Evolutionary conservation across 2,329 filamentous ascomycete genomes (phyloP), one percentile per base, ranked within the genome.

Genomic region (Trichoderma semiorbis): DNA sequence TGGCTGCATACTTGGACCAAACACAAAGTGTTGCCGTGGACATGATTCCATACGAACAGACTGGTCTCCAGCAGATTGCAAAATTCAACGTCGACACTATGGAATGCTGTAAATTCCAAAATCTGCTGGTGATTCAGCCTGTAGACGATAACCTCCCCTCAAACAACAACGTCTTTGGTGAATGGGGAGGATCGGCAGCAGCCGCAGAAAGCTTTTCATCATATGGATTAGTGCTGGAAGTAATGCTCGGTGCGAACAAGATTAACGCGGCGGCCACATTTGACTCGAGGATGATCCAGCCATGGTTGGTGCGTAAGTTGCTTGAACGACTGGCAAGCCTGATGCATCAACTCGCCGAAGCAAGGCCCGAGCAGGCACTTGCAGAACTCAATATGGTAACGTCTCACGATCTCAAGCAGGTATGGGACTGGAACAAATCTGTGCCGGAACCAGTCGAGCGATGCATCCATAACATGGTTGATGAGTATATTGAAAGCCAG

Each of bases 381-480:
- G 34, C 24, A 2, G 30, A 24, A 21, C 32, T 69, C 30, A 36
- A 36, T 16, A 36, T 36, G 34, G 34, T 36, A 36, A 36, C 34
- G 34, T 16, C 34, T 16, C 34, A 28, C 18, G 24, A 24, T n/a
- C 57, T 26, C 21, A 65, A 26, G 24, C 21, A 21, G 34, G 34
- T 62, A 12, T 62, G 58, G 58, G 7, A 43, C 24, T 26, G 39
- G 18, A 57, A 57, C 16, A 34, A 18, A 12, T 11, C 21, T 11
- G 28, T 60, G 75, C 21, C 75, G 74, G 0, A 39, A 69, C 14
- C 21, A 3, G 24, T 76, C 8, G 24, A 76, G 3, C 2, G 61
- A 0, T 83, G 81, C 57, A 82, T 85, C 73, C 84, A 86, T 60
- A 80, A 84, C 28, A 73, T 84, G 64, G 80, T 85, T 53, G 78